phyloP scores from a whole-genome alignment of 2,329 filamentous ascomycete species.

The Paecilomyces sp. region DNA sequence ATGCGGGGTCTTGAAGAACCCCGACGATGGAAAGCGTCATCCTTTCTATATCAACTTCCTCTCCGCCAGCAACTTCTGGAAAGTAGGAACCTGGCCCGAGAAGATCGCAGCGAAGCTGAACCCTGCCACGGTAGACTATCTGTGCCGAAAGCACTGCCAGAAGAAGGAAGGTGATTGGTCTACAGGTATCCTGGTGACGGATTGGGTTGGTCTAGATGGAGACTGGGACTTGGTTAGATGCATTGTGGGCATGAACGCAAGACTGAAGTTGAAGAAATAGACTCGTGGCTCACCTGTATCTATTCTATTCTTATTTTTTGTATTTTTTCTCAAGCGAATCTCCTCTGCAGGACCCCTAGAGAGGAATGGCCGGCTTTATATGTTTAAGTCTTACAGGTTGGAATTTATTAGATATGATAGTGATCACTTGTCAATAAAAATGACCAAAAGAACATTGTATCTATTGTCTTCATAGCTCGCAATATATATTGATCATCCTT shows the following conservation, averaged over 20 bases:
- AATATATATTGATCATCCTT: conserved; percentile 1
- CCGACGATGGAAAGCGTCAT: conserved; percentile 40
- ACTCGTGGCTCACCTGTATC: background rate
- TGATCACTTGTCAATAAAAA: background rate
- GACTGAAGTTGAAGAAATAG: conserved; percentile 31
- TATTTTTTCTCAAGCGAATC: conserved; percentile 1
- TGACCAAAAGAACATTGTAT: conserved; percentile 2
- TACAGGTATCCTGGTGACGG: conserved; percentile 83
- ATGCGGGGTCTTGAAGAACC: conserved; percentile 24
- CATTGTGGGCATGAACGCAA: conserved; percentile 86
- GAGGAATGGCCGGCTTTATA: background rate
- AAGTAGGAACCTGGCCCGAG: conserved; percentile 85
- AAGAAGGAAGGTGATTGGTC: conserved; percentile 58
- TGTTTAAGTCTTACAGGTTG: too few relatives aligned
- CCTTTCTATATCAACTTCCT: conserved; percentile 89
- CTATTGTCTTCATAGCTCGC: background rate
- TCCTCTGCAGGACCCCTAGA: background rate
- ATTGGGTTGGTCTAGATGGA: conserved; percentile 80
- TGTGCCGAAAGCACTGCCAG: conserved; percentile 47
- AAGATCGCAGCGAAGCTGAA: conserved; percentile 83
- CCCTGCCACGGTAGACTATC: conserved; percentile 58
- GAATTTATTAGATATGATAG: background rate
- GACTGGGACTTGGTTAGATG: conserved; percentile 88
- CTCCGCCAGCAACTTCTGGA: conserved; percentile 91
- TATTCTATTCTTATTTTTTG: conserved; percentile 2